A percentile compares a stretch with the other conserved stretches of the same genome.
Evolutionary conservation across 1,284 basidiomycete species (phyloP).

Genomic region (Pseudozyma hubeiensis): DNA sequence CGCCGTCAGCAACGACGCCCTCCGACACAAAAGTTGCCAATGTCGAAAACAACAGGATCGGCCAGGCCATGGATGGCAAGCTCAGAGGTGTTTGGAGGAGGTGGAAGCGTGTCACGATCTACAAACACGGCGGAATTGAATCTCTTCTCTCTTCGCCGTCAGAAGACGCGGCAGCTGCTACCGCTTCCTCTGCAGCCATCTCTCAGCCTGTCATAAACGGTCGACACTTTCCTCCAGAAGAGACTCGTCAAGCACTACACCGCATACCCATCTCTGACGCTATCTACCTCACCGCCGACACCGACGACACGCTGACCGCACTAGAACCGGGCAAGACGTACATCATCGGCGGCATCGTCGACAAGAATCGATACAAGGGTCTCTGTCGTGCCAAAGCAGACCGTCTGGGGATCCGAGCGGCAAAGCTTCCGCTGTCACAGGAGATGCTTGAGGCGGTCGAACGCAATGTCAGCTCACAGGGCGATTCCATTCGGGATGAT

Average conservation of each 20-base stretch:
- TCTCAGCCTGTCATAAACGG: neutral
- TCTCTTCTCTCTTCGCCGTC: slow-evolving; percentile 15
- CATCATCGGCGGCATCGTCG: slow-evolving; percentile 95
- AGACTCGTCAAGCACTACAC: slow-evolving; percentile 16
- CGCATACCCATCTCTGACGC: slow-evolving; percentile 70
- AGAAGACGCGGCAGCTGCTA: neutral
- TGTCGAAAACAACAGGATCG: slow-evolving; percentile 74
- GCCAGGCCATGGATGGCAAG: slow-evolving; percentile 79
- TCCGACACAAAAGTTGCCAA: slow-evolving; percentile 3
- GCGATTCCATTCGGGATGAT: slow-evolving; percentile 32
- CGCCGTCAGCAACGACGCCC: neutral
- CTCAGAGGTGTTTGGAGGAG: slow-evolving; percentile 79
- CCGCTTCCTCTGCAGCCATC: neutral
- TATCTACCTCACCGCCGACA: slow-evolving; percentile 95
- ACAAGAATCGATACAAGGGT: slow-evolving; percentile 92
- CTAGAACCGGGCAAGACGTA: slow-evolving; percentile 88
- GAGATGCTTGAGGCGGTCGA: slow-evolving; percentile 73
- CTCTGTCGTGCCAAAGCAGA: slow-evolving; percentile 89
- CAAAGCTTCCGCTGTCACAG: slow-evolving; percentile 84
- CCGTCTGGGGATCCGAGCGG: slow-evolving; percentile 80
- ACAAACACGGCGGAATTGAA: slow-evolving; percentile 72
- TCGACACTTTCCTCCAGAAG: slow-evolving; percentile 14
- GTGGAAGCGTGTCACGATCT: slow-evolving; percentile 86
- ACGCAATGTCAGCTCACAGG: slow-evolving; percentile 20
- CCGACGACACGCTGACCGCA: slow-evolving; percentile 82